These are phyloP conservation scores for Pythium phragmitis DNA, from an alignment of 352 stramenopile genomes.

Conservation along the genomic window DNA sequence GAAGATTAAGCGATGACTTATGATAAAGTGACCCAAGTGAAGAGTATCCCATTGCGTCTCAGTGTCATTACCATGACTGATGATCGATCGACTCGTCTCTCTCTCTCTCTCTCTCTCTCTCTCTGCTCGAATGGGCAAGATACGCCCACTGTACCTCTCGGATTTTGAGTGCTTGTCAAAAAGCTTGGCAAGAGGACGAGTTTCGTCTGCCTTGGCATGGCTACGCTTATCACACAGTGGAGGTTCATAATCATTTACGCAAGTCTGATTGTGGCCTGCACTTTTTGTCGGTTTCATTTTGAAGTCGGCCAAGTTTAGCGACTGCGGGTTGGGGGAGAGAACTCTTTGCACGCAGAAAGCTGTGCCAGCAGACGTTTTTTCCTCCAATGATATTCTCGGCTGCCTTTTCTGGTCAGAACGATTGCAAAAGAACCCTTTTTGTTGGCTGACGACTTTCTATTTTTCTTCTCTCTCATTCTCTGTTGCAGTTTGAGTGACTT, in stretches of 20 bases:
- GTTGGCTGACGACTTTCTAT: slow-evolving; percentile 25
- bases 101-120: too few species aligned
- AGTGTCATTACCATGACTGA: too few species aligned
- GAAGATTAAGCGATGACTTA: too few species aligned
- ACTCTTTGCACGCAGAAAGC: not conserved
- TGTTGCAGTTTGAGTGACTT: not conserved
- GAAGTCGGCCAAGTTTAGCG: slow-evolving; percentile 3
- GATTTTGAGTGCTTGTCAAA: too few species aligned
- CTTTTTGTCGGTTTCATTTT: slow-evolving; percentile 13
- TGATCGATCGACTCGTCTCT: too few species aligned
- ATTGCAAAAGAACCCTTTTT: slow-evolving; percentile 14
- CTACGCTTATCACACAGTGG: not conserved
- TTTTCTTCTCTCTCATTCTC: slow-evolving; percentile 14
- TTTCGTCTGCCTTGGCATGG: not conserved
- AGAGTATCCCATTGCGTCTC: too few species aligned
- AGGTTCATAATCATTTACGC: not conserved
- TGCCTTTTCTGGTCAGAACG: slow-evolving; percentile 2
- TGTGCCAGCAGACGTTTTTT: not conserved
- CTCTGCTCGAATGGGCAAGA: too few species aligned
- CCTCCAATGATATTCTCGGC: not conserved
- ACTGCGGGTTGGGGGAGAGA: slow-evolving; percentile 4
- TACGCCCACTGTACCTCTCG: too few species aligned
- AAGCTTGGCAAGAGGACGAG: too few species aligned
- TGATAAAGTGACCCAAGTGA: too few species aligned
- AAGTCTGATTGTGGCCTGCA: not conserved